Evolutionary conservation across 805 yeast genomes (phyloP).

Genomic region (Candida oleophila): DNA sequence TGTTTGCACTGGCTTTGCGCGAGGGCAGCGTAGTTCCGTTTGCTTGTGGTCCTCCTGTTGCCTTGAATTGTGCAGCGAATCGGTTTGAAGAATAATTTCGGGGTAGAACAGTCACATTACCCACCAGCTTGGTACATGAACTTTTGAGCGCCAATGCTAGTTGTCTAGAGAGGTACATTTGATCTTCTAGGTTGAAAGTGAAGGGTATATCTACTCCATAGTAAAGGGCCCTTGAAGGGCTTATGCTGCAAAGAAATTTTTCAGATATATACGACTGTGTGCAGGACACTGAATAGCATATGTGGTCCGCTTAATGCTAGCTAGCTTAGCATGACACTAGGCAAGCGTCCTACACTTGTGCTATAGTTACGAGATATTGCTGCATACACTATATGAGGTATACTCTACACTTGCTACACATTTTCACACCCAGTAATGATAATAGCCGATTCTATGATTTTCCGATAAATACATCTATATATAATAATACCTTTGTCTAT

Average conservation of each 20-base stretch:
- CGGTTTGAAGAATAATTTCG: neutral
- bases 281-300: too few species aligned
- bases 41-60: neutral
- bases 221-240: neutral
- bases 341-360: too few species aligned
- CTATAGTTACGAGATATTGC: too few species aligned
- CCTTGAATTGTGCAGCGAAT: constrained; percentile 1
- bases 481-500: neutral
- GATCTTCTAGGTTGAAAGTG: too few species aligned
- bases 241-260: neutral
- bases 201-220: too few species aligned
- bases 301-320: too few species aligned
- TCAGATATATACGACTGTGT: too few species aligned
- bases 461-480: neutral
- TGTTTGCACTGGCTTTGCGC: neutral
- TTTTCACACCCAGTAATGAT: too few species aligned
- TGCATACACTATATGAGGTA: too few species aligned
- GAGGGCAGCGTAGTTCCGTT: neutral
- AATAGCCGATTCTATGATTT: neutral
- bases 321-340: too few species aligned
- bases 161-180: too few species aligned
- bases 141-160: neutral
- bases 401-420: too few species aligned
- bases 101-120: neutral
- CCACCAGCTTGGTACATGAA: neutral